Evolutionary conservation across 1,284 basidiomycete genomes (phyloP).

Genomic region (Nidula niveotomentosa): DNA sequence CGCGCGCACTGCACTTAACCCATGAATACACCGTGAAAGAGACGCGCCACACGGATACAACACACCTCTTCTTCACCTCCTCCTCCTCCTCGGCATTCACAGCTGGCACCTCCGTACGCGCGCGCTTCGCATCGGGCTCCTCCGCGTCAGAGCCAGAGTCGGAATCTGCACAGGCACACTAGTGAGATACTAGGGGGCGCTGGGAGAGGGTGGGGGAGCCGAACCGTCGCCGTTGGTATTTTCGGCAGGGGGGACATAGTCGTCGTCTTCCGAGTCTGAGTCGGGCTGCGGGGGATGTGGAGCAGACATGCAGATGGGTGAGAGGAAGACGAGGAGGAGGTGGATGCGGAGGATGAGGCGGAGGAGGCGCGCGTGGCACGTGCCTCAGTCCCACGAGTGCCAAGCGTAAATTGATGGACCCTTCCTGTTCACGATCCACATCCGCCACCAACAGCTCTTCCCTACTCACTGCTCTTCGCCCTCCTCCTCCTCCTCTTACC

Average conservation of each 20-base stretch:
- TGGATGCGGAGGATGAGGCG: too few relatives aligned
- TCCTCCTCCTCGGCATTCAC: constrained; percentile 28
- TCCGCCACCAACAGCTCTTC: too few relatives aligned
- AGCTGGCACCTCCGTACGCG: constrained; percentile 20
- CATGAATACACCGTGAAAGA: background rate
- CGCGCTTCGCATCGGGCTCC: constrained; percentile 19
- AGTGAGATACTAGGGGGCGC: background rate
- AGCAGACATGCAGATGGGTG: too few relatives aligned
- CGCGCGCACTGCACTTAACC: constrained; percentile 36
- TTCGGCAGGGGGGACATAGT: constrained; percentile 54
- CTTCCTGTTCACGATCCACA: too few relatives aligned
- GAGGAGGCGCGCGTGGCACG: too few relatives aligned
- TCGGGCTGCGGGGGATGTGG: too few relatives aligned
- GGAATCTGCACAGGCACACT: constrained; percentile 23
- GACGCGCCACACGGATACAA: background rate
- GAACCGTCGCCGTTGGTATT: constrained; percentile 25
- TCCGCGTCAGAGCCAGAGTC: constrained; percentile 37
- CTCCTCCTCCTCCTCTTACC: too few relatives aligned
- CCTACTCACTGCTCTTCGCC: too few relatives aligned
- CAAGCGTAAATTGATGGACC: too few relatives aligned
- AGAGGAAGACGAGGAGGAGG: too few relatives aligned
- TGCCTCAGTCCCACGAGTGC: too few relatives aligned
- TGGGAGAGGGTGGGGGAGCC: background rate
- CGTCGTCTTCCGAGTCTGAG: constrained; percentile 66
- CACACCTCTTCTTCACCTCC: constrained; percentile 44